Evolutionary conservation across 345 rosid species (phyloP), one percentile per base, ranked within the genome.

Genomic region (Heritiera fomes): DNA sequence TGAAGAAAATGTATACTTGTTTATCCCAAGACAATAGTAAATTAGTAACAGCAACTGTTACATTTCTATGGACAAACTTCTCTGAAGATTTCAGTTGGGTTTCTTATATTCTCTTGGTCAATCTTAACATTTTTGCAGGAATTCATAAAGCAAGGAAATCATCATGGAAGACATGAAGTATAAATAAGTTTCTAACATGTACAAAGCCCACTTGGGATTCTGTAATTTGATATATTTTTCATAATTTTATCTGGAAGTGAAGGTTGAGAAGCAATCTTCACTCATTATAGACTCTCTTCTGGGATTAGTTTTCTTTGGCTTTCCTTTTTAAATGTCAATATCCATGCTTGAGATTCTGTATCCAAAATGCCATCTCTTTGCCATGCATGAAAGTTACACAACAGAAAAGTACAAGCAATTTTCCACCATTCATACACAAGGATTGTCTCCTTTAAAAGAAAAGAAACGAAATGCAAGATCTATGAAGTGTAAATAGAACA

Each of bases 101-200:
- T 59, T 23, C 64, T 60, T 60, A 60, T 2, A 23, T 60, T 28
- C 34, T 61, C 7, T 53, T 49, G 12, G n/a, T 53, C 15, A 53
- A 53, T 53, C 65, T 30, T 28, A 15, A 28, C 34, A 10, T 10
- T 60, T 47, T 61, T 61, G 65, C 65, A 61, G 40, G 65, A 28
- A 60, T 60, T 60, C 63, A 60, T 60, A 23, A 61, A 61, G 65
- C 65, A 61, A 61, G 23, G 23, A 55, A 53, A 55, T 55, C 18
- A 55, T 52, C 60, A 55, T 55, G 60, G 71, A 66, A 38, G 70
- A 65, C 49, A 65, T 40, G 47, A 40, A 65, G 47, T 46, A 65
- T 65, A 43, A 65, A 40, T 40, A 65, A 65, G 11, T 17, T 65
- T 40, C 49, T 18, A 13, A 18, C 70, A 30, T 11, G 28, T 47